Conservation (phyloP, 164 flowering plant species). For the Houttuynia cordata region DNA sequence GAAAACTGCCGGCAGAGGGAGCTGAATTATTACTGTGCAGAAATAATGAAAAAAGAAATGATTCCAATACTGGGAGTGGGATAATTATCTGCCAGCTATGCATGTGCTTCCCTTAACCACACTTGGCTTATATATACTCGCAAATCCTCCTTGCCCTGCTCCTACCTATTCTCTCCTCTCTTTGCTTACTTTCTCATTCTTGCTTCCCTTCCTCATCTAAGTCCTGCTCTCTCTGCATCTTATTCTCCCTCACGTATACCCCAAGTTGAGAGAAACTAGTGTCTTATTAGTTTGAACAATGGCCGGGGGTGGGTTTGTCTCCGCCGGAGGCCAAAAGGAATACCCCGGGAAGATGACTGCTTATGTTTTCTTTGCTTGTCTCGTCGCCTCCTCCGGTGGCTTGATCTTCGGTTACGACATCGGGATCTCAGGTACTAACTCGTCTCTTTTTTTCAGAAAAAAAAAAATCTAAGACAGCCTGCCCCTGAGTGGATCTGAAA, state of each 20-base stretch:
- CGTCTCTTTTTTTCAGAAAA: background rate
- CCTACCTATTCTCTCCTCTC: too few species aligned
- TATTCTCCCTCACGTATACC: background rate
- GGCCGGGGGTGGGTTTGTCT: conserved; percentile 40
- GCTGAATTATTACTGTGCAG: background rate
- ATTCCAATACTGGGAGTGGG: background rate
- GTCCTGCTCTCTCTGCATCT: background rate
- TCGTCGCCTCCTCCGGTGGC: conserved; percentile 20
- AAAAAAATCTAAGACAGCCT: background rate
- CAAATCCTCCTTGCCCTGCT: background rate
- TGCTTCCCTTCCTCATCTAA: too few species aligned
- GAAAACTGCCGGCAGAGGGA: too few species aligned
- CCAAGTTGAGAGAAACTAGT: background rate
- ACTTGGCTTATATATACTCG: background rate
- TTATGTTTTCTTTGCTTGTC: conserved; percentile 10
- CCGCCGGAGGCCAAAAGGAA: conserved; percentile 12
- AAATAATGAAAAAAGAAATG: background rate
- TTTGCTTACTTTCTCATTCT: background rate
- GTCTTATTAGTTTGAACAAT: conserved; percentile 10
- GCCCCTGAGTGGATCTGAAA: background rate
- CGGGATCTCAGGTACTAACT: conserved; percentile 17
- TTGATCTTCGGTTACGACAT: conserved; percentile 24
- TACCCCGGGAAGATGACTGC: conserved; percentile 26
- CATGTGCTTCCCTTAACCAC: background rate
- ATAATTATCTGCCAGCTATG: background rate